These are phyloP conservation scores for Fusarium pininemorale DNA, from an alignment of 2,329 filamentous ascomycete genomes.

Conservation along the genomic window DNA sequence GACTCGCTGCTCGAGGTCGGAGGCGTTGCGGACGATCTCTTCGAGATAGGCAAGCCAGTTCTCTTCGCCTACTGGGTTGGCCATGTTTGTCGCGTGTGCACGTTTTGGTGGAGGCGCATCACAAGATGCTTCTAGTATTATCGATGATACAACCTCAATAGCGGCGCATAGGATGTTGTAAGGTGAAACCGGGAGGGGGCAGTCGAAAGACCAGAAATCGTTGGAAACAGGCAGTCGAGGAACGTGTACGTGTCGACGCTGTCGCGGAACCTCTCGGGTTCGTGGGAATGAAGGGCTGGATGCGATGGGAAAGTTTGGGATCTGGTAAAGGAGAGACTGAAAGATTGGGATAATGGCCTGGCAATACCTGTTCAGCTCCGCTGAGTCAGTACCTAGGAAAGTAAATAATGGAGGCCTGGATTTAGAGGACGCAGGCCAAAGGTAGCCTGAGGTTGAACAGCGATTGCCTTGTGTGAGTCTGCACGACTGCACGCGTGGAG, in stretches of 20 bases:
- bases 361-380: not conserved
- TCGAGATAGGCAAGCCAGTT: slow-evolving; percentile 81
- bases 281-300: not conserved
- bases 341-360: not conserved
- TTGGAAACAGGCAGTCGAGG: not conserved
- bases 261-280: slow-evolving; percentile 21
- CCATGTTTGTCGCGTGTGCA: slow-evolving; percentile 50
- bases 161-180: slow-evolving; percentile 11
- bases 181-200: not conserved
- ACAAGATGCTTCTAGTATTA: slow-evolving; percentile 22
- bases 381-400: slow-evolving; percentile 4
- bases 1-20: slow-evolving; percentile 73
- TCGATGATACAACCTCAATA: slow-evolving; percentile 14
- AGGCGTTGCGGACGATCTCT: slow-evolving; percentile 70
- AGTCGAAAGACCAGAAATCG: slow-evolving; percentile 4
- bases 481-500: slow-evolving; percentile 22
- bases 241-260: slow-evolving; percentile 31
- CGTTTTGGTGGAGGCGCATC: slow-evolving; percentile 36
- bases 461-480: slow-evolving; percentile 20
- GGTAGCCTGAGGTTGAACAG: slow-evolving; percentile 29
- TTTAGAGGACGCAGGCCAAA: not conserved
- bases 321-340: not conserved
- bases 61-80: slow-evolving; percentile 75
- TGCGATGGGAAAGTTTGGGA: not conserved
- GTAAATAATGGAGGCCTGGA: slow-evolving; percentile 13